These are phyloP conservation scores for Heliocybe sulcata DNA, from an alignment of 1,284 basidiomycete species.

Conservation along the genomic window DNA sequence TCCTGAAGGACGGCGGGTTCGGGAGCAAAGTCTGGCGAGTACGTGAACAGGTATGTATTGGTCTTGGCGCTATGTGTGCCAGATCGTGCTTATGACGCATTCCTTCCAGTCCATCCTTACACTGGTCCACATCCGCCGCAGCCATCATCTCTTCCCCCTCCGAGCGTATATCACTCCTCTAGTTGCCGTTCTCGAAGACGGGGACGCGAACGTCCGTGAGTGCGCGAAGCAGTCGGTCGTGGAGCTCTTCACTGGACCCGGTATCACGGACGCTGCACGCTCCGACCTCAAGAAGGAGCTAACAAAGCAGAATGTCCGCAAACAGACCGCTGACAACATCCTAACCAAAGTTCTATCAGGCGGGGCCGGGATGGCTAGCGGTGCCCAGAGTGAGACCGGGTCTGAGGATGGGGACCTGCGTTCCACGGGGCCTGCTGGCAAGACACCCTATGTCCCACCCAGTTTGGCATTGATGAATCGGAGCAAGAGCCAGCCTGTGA, in stretches of 20 bases:
- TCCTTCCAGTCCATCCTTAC: conserved; percentile 49
- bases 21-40: conserved; percentile 78
- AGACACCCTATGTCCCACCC: conserved; percentile 66
- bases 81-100: not conserved
- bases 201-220: conserved; percentile 85
- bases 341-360: conserved; percentile 51
- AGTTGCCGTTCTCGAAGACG: conserved; percentile 85
- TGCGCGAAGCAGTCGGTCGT: conserved; percentile 77
- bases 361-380: conserved; percentile 29
- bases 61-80: not conserved
- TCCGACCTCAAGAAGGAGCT: conserved; percentile 93
- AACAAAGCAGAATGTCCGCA: conserved; percentile 77
- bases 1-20: conserved; percentile 65
- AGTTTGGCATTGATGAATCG: conserved; percentile 49
- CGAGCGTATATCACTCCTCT: conserved; percentile 76
- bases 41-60: conserved; percentile 66
- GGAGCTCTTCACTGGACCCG: conserved; percentile 77
- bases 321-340: conserved; percentile 74
- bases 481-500: conserved; percentile 32
- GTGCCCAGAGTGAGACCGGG: conserved; percentile 40
- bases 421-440: conserved; percentile 10
- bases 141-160: conserved; percentile 71
- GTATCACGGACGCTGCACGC: conserved; percentile 78
- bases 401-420: conserved; percentile 40
- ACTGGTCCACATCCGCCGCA: conserved; percentile 61